A percentile compares a stretch with the other conserved stretches of the same genome.
phyloP scores from a whole-genome alignment of 306 rosid genomes.

The Fagus sylvatica region DNA sequence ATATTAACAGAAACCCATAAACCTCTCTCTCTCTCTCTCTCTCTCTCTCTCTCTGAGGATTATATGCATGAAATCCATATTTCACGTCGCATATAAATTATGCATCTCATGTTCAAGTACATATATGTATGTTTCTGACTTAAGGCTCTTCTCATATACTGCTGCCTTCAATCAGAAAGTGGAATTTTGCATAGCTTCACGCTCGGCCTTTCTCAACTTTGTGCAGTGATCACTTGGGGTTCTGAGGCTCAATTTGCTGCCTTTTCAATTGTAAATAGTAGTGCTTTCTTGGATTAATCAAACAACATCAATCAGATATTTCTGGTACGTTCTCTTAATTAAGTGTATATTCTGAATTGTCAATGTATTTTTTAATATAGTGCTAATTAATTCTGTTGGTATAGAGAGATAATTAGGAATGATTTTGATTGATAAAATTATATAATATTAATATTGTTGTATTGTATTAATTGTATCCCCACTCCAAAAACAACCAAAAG shows the following conservation, averaged over 20 bases:
- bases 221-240: slow-evolving; percentile 9
- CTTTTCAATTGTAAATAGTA: slow-evolving; percentile 20
- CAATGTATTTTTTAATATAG: slow-evolving; percentile 13
- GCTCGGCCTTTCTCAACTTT: slow-evolving; percentile 34
- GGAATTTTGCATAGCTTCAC: slow-evolving; percentile 3
- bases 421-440: slow-evolving; percentile 29
- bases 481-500: slow-evolving; percentile 30
- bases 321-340: slow-evolving; percentile 22
- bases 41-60: slow-evolving; percentile 35
- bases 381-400: slow-evolving; percentile 18
- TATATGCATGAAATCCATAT: slow-evolving; percentile 44
- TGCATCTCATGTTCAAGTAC: slow-evolving; percentile 31
- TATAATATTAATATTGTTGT: too few species aligned
- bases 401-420: slow-evolving; percentile 4
- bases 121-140: slow-evolving; percentile 31
- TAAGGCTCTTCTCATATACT: slow-evolving; percentile 12
- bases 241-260: slow-evolving; percentile 23
- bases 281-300: slow-evolving; percentile 29
- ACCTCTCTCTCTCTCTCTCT: slow-evolving; percentile 13
- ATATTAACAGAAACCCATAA: slow-evolving; percentile 34
- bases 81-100: slow-evolving; percentile 9
- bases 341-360: slow-evolving; percentile 9
- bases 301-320: slow-evolving; percentile 21
- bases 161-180: slow-evolving; percentile 27
- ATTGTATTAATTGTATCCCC: neutral